Base-by-base conservation (phyloP, 1,284 basidiomycete genomes). In the Hemileccinum hortonii region DNA sequence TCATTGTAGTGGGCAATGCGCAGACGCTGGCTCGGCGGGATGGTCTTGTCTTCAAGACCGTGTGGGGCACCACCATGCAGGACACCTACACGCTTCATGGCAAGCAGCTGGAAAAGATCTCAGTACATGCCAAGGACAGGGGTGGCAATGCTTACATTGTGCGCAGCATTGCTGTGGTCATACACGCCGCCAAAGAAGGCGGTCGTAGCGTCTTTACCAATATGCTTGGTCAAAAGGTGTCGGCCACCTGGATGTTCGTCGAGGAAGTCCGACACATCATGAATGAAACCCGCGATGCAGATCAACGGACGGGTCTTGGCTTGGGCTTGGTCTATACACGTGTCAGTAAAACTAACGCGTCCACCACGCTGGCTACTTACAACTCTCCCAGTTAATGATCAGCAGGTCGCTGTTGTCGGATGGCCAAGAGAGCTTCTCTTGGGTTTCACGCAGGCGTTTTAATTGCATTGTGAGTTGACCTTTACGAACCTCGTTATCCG, bases 171-270 rank as follows among this genome's bases (percentile, higher is more conserved):
- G 22, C 90, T 94, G 69, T 96, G 93, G 59, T 95, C 91, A 67
- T 95, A 94, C 2, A 94, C 89, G 62, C 93, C 94, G 54, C 94
- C 94, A 65, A 94, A 94, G 81, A 97, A 96, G 4, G 93, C 92
- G 0, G 90, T 89, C 0, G 93, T 93, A 3, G 90, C 93, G 64
- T 96, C 93, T 61, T 81, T 85, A 41, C 90, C 90, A 60, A 90
- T 83, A 48, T 81, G 79, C 60, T 84, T 84, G 61, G 82, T 80
- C 60, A 92, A 74, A 26, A 90, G 70, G 61, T 88, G 85, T 6
- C 81, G 76, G 18, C 79, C 79, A 44, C 90, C 94, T 16, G 94
- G 94, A 69, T 97, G 94, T 62, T 95, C 90, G 49, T 94, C 88
- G 53, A 90, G 81, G 73, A 96, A 96, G n/a, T 80, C 74, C 1